A percentile compares a stretch with the other conserved stretches of the same genome.
Conservation (phyloP, 2,329 filamentous ascomycete species). For the Cladophialophora immunda region DNA sequence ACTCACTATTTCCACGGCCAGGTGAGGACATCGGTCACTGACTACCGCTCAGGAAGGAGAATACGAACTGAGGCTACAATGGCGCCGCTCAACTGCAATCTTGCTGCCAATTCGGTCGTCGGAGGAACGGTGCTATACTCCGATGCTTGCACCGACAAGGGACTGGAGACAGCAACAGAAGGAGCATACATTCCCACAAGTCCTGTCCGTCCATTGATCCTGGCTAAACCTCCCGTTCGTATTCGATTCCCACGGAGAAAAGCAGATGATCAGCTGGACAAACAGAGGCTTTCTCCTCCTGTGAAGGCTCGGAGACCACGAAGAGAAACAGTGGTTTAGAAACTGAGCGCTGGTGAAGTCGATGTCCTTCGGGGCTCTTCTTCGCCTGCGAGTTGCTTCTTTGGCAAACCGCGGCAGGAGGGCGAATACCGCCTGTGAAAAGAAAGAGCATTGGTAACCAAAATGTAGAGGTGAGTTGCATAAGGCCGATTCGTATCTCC, state of each 20-base stretch:
- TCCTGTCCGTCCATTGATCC: neutral
- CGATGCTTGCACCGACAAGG: neutral
- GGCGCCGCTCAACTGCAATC: neutral
- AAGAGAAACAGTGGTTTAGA: neutral
- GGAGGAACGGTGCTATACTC: neutral
- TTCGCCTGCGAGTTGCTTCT: neutral
- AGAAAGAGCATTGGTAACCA: too few relatives aligned
- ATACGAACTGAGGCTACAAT: neutral
- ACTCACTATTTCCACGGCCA: neutral
- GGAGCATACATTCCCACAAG: neutral
- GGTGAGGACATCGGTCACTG: neutral
- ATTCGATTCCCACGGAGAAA: neutral
- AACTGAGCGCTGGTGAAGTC: neutral
- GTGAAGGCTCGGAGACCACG: neutral
- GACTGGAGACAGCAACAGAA: neutral
- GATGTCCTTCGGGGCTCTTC: neutral
- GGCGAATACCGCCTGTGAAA: neutral
- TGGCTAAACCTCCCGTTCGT: neutral
- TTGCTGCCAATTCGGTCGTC: neutral
- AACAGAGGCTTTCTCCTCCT: neutral
- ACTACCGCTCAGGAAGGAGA: neutral
- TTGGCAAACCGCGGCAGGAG: too few relatives aligned
- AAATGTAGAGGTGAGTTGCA: neutral
- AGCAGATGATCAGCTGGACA: neutral
- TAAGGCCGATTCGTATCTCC: neutral